These are phyloP conservation scores for Taphrina confusa DNA, from an alignment of 1,139 yeast genomes.

Conservation along the genomic window DNA sequence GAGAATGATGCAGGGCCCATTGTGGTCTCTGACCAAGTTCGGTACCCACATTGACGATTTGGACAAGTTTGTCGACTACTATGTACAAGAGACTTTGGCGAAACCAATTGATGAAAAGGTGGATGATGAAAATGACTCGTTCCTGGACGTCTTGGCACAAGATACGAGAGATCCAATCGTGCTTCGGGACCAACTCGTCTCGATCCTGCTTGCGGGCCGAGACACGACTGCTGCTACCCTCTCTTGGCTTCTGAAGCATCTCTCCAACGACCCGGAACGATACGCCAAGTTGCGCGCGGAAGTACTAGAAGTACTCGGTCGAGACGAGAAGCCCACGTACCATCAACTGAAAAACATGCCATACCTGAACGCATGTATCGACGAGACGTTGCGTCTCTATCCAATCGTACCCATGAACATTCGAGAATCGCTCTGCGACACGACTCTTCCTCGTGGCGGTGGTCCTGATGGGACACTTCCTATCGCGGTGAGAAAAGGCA, in stretches of 20 bases:
- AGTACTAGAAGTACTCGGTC: conserved; percentile 41
- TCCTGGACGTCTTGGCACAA: conserved; percentile 56
- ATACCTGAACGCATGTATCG: conserved; percentile 43
- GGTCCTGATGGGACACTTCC: conserved; percentile 53
- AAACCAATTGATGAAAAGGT: conserved; percentile 38
- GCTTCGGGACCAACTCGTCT: conserved; percentile 56
- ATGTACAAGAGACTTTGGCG: conserved; percentile 12
- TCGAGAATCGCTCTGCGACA: conserved; percentile 53
- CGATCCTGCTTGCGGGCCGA: conserved; percentile 47
- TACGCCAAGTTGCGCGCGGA: conserved; percentile 51
- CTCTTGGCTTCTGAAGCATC: conserved; percentile 53
- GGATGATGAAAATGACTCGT: conserved; percentile 52
- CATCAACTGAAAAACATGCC: conserved; percentile 56
- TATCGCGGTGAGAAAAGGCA: conserved; percentile 53
- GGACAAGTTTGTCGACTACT: conserved; percentile 40
- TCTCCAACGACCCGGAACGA: conserved; percentile 52
- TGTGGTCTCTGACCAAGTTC: conserved; percentile 48
- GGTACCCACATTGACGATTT: conserved; percentile 46
- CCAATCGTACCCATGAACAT: conserved; percentile 60
- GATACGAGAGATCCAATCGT: conserved; percentile 55
- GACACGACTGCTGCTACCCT: conserved; percentile 32
- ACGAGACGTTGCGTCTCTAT: conserved; percentile 57
- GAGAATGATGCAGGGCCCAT: conserved; percentile 49
- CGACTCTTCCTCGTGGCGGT: conserved; percentile 58
- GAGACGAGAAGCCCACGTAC: conserved; percentile 47